phyloP scores from a whole-genome alignment of 495 filamentous ascomycete genomes.

The Trichoderma virens region DNA sequence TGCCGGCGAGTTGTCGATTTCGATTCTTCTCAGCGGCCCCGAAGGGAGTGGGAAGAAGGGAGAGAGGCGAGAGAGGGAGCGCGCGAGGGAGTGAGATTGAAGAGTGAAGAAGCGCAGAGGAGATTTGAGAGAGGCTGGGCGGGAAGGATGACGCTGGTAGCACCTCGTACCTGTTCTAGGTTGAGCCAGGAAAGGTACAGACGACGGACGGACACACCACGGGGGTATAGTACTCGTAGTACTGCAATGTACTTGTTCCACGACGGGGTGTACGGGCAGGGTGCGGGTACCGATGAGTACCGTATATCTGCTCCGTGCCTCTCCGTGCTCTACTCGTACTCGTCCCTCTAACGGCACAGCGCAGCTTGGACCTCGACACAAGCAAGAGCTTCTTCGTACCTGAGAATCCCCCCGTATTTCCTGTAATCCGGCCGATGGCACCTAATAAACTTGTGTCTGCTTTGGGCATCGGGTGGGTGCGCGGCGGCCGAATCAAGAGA shows the following conservation, averaged over 20 bases:
- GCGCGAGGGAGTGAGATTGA: neutral
- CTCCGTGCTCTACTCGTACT: no score
- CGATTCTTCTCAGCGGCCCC: neutral
- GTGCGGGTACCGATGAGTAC: no score
- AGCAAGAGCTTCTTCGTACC: neutral
- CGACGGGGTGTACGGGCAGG: no score
- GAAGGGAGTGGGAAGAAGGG: neutral
- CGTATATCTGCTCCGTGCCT: no score
- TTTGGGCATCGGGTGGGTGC: neutral
- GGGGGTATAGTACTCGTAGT: no score
- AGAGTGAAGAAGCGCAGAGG: neutral
- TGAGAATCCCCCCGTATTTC: neutral
- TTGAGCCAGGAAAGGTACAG: neutral
- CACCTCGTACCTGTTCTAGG: neutral
- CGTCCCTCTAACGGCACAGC: neutral
- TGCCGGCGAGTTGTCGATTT: neutral
- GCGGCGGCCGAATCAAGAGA: neutral
- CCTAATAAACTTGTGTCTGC: constrained; percentile 1
- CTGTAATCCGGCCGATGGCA: neutral
- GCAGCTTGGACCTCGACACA: no score
- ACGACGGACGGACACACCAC: neutral
- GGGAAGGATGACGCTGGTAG: neutral
- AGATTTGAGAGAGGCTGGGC: constrained; percentile 1
- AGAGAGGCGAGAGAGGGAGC: neutral
- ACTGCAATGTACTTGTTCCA: no score